phyloP scores from a whole-genome alignment of 2,329 filamentous ascomycete species.

The Fusarium metavorans region DNA sequence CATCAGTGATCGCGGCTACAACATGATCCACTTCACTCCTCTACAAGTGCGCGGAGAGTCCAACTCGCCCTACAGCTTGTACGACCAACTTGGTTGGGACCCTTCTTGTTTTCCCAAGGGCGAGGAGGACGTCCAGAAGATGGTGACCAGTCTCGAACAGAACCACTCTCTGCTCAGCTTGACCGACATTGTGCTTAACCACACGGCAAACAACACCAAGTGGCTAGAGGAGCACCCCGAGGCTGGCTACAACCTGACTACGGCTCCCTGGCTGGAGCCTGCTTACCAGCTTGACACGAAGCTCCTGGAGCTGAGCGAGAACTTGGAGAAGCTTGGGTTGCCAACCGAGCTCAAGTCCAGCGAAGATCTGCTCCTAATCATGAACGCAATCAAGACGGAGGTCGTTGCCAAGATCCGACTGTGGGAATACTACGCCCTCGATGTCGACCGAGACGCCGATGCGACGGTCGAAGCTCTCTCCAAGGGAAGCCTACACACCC shows the following conservation, averaged over 20 bases:
- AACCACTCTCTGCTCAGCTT: constrained; percentile 87
- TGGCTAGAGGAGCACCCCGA: constrained; percentile 97
- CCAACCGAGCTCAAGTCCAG: constrained; percentile 78
- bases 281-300: constrained; percentile 72
- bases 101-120: constrained; percentile 84
- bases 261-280: constrained; percentile 81
- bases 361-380: constrained; percentile 82
- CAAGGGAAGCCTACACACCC: constrained; percentile 66
- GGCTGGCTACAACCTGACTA: constrained; percentile 92
- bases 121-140: constrained; percentile 80
- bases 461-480: constrained; percentile 80
- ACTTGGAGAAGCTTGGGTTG: constrained; percentile 77
- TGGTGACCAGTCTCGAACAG: constrained; percentile 85
- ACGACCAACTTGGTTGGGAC: constrained; percentile 91
- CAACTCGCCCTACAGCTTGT: constrained; percentile 97
- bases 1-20: constrained; percentile 93
- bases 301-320: constrained; percentile 80
- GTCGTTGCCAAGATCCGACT: constrained; percentile 82
- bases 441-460: constrained; percentile 79
- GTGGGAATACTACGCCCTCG: constrained; percentile 93
- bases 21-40: constrained; percentile 99
- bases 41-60: constrained; percentile 89
- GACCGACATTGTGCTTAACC: constrained; percentile 98
- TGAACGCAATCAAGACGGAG: constrained; percentile 84
- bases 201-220: constrained; percentile 94